Base-by-base conservation (phyloP, 345 rosid species). In the Eucalyptus erythrocorys region DNA sequence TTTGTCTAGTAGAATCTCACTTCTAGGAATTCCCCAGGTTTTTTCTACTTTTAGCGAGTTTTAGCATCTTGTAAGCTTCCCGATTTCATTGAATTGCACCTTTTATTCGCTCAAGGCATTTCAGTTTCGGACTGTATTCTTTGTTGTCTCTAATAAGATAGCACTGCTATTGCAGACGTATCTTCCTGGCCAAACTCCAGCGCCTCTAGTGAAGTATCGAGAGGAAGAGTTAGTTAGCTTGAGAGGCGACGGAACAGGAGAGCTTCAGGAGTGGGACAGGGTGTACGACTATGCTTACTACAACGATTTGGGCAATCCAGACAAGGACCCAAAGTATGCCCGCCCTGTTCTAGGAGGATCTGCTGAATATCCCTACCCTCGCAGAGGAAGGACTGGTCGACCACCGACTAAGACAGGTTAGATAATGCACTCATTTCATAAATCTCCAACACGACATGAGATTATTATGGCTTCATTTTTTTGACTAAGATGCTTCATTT, bases 251-350 rank as follows among this genome's bases (percentile, higher is more conserved):
- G 94, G 94, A 57, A 59, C 68, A 30, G 92, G 89, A 85, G 88
- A 91, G 92, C 93, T 90, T 8, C 76, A 88, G 61, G 91, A 92
- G 85, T 92, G 92, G 95, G 93, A 92, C 66, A 90, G 93, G 71
- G 92, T 93, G 13, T 93, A 92, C 57, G 95, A 93, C 86, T 91
- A 93, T 59, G 93, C 92, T 49, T 89, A 43, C 61, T 93, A 91
- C 91, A 93, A 91, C 37, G 94, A 93, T 87, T 51, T 93, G 88
- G 92, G 92, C 5, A 88, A 92, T 80, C 95, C 93, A n/a, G 94
- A 91, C 45, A 90, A 88, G 79, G 93, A 91, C 79, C 76, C 89
- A 7, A 51, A 88, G 34, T 88, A 89, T 87, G 92, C 82, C 48
- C 91, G 94, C 55, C 92, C 94, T 4, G 81, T 91, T 87, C 93